A percentile compares a stretch with the other conserved stretches of the same genome.
These are phyloP conservation scores for Candida corydali DNA, from an alignment of 805 yeast genomes.

Conservation along the genomic window DNA sequence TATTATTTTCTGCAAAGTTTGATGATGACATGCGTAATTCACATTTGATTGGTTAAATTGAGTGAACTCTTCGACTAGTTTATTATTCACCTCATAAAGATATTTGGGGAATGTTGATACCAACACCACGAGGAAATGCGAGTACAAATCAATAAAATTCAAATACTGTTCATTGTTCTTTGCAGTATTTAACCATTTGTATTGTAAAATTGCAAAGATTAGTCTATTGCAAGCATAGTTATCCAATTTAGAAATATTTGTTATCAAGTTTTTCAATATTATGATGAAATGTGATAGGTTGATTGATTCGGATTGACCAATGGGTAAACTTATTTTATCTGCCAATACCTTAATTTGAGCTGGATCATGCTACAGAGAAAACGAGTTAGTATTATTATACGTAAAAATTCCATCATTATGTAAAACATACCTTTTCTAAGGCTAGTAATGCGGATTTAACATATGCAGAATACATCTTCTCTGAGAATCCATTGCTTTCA, in stretches of 20 bases:
- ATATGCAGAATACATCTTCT: slow-evolving; percentile 39
- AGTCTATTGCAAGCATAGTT: slow-evolving; percentile 48
- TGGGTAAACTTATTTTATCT: slow-evolving; percentile 53
- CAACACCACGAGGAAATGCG: slow-evolving; percentile 70
- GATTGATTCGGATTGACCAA: slow-evolving; percentile 49
- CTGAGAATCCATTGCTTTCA: slow-evolving; percentile 11
- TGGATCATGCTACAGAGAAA: slow-evolving; percentile 35
- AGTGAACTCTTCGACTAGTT: slow-evolving; percentile 60
- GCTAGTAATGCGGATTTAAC: slow-evolving; percentile 68
- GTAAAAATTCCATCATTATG: not conserved
- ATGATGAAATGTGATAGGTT: slow-evolving; percentile 48
- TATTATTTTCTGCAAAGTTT: slow-evolving; percentile 58
- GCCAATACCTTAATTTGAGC: slow-evolving; percentile 57
- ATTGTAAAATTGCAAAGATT: slow-evolving; percentile 57
- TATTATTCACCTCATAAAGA: slow-evolving; percentile 77
- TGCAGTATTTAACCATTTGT: slow-evolving; percentile 53
- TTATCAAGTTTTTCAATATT: slow-evolving; percentile 54
- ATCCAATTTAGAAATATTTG: slow-evolving; percentile 67
- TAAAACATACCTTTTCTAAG: slow-evolving; percentile 48
- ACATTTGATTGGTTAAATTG: slow-evolving; percentile 6
- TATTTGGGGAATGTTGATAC: slow-evolving; percentile 87
- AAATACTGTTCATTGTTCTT: slow-evolving; percentile 13
- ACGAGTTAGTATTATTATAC: slow-evolving; percentile 5
- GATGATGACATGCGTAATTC: slow-evolving; percentile 45
- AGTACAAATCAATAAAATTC: slow-evolving; percentile 49